These are phyloP conservation scores for Tuber aestivum DNA, from an alignment of 495 filamentous ascomycete species.

Conservation along the genomic window DNA sequence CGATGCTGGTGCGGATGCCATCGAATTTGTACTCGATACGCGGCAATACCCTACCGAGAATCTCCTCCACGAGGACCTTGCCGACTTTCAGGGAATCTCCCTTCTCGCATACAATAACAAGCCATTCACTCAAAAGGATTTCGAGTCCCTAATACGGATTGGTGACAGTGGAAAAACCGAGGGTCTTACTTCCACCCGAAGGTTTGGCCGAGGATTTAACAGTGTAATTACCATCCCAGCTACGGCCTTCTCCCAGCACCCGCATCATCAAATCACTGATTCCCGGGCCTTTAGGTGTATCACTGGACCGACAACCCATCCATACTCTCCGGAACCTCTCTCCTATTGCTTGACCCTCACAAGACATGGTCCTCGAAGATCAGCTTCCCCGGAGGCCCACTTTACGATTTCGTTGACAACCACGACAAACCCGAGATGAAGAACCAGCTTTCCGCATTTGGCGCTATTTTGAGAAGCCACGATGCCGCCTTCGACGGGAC, in stretches of 20 bases:
- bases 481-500: conserved; percentile 41
- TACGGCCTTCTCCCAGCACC: not conserved
- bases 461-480: conserved; percentile 27
- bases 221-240: conserved; percentile 12
- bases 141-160: conserved; percentile 43
- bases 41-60: conserved; percentile 29
- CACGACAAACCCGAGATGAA: conserved; percentile 39
- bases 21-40: conserved; percentile 44
- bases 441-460: conserved; percentile 45
- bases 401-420: conserved; percentile 43
- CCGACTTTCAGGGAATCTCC: conserved; percentile 46
- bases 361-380: conserved; percentile 43
- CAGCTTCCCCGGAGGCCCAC: conserved; percentile 43
- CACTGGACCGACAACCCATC: conserved; percentile 49
- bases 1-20: conserved; percentile 42
- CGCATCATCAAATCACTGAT: not conserved
- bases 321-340: conserved; percentile 43
- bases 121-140: conserved; percentile 43
- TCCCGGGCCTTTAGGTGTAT: conserved; percentile 41
- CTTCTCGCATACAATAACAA: conserved; percentile 46
- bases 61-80: conserved; percentile 41
- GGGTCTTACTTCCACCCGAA: conserved; percentile 45
- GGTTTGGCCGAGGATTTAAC: conserved; percentile 46
- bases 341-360: conserved; percentile 49
- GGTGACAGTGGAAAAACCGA: conserved; percentile 44